Base-by-base conservation (phyloP, 176 grass and related monocot species). In the Musa schizocarpa region DNA sequence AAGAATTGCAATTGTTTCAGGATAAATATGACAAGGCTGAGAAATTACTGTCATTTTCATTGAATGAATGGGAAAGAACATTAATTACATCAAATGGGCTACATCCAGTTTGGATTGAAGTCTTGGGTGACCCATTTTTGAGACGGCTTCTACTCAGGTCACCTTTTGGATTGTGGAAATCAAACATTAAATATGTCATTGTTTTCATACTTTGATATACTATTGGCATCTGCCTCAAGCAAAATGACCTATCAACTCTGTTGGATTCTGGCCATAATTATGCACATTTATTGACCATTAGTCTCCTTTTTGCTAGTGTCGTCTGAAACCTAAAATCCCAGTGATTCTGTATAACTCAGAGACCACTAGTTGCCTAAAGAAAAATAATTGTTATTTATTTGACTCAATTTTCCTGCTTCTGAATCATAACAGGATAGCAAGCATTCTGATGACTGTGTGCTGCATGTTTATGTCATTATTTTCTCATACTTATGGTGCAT, bases 111-210 rank as follows among this genome's bases (percentile, higher is more conserved):
- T 98, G 94, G 94, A 16, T 87, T 89, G 90, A 98, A 89, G 86
- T 81, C 20, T 78, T 98, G 85, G 86, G 90, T 4, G 94, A 98
- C 82, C 90, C 90, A 52, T 86, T 98, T 80, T 43, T 98, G 58
- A 85, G 88, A 55, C 88, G 94, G 14, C 75, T 98, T 72, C 90
- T 98, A 73, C 88, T 98, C 51, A 93, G 94, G 94, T 93, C 59
- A 69, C 43, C 34, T 26, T 27, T 71, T 52, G 1, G 14, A 52
- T 22, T 53, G 13, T 20, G 57, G 13, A 61, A 6, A n/a, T 82
- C 11, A 72, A 63, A 51, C 24, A 51, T 11, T 72, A 52, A 70
- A 78, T 9, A 20, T 29, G 27, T 65, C 19, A 56, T 3, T 16
- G 25, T 26, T 14, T 16, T 52, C 13, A 54, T 65, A 65, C 19